Base-by-base conservation (phyloP, 169 alveolate genomes). In the Neospora caninum region DNA sequence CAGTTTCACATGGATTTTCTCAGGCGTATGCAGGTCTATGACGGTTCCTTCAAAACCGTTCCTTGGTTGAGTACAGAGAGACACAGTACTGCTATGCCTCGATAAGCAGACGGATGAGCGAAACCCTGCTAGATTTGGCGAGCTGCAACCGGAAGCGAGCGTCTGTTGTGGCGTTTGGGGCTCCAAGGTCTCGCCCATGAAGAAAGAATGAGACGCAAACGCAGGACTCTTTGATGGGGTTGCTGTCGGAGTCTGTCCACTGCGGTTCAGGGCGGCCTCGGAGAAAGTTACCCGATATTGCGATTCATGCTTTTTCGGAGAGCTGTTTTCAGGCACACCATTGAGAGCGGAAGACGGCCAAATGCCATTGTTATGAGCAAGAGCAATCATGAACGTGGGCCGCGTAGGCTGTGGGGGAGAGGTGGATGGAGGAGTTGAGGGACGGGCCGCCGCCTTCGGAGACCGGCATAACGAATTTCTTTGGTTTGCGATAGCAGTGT, bases 21-120 rank as follows among this genome's bases (percentile, higher is more conserved):
- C 45, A 20, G 69, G 86, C 42, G 36, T 36, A 67, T 31, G 67
- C 45, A 58, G 67, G 41, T 70, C 73, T 25, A 64, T 13, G 38
- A 88, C 93, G 53, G 84, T n/a, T 0, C 84, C 38, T 38, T 36
- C 87, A 39, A 58, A 43, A 34, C 45, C 86, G 18, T 49, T 38
- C 67, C n/a, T 25, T 1, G 73, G 43, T 73, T 34, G 80, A 16
- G 78, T 36, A 45, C 93, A 89, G 34, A 89, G 54, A 7, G 93
- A 89, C 7, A 89, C 88, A 43, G 67, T 43, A 43, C 93, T 64
- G 88, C 36, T 45, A 78, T 78, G 58, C 88, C 70, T 20, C 73
- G 93, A 58, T 0, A 89, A 34, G 49, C 93, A 89, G n/a, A 89
- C 45, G 70, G 93, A 89, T 36, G 45, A 27, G 53, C 93, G 87